Base-by-base conservation (phyloP, 2,329 filamentous ascomycete species). In the Nemania diffusa region DNA sequence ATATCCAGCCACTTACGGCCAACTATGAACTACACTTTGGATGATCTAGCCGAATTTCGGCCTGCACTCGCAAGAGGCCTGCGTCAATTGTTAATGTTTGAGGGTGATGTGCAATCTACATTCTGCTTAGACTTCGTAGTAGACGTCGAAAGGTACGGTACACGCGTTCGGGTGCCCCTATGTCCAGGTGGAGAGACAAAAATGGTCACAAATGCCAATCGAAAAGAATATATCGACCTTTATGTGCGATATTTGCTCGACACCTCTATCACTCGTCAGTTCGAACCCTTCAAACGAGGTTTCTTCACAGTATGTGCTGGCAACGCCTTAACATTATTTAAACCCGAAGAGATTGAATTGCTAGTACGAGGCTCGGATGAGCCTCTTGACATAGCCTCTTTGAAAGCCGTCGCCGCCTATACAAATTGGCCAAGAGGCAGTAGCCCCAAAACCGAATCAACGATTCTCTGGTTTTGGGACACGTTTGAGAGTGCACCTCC, bases 281-380 rank as follows among this genome's bases (percentile, higher is more conserved):
- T 97, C 71, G 93, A 97, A 76, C 94, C 94, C 0, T 97, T 97
- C 84, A 96, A 96, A 77, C 88, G 94, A 62, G 94, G 94, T 0
- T 97, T 97, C 79, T 97, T 93, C 78, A 97, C 92, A 0, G 93
- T 97, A 29, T 97, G 93, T 76, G 92, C 91, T 40, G 93, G 94
- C 40, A 97, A 96, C 76, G 94, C 94, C 0, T 84, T 97, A 40
- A 93, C 91, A 0, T 85, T 97, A 1, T 97, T 97, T 79, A 88
- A 92, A 17, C 91, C 94, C 0, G 94, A 97, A 77, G 94, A 97
- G 78, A 97, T 97, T 69, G 94, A 97, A 77, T 86, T 97, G 3
- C 85, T 97, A 0, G 87, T 97, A 5, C 87, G 94, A 58, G 94
- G 94, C 11, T 96, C 92, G 7, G 93, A 97, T 70, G 94, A 97